Evolutionary conservation across 2,329 filamentous ascomycete species (phyloP).

Genomic region (Lasiodiplodia citricola): DNA sequence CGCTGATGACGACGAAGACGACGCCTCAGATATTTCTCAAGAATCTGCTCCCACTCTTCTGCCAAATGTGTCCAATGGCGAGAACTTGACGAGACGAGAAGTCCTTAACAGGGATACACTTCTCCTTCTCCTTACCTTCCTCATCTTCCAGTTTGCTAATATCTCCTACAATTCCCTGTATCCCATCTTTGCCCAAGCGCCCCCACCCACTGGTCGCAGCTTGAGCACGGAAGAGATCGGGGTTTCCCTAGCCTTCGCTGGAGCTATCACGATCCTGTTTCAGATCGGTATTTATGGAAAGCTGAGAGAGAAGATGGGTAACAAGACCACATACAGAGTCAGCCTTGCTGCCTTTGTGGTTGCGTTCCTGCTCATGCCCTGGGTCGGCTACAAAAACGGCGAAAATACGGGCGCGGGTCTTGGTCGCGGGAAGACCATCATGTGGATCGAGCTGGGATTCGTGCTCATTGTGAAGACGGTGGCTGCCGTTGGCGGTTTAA

Average conservation of each 20-base stretch:
- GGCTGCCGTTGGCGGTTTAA: conserved; percentile 85
- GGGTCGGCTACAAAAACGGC: conserved; percentile 77
- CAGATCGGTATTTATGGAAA: conserved; percentile 85
- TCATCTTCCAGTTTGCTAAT: conserved; percentile 92
- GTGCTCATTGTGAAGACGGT: conserved; percentile 89
- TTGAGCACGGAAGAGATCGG: conserved; percentile 83
- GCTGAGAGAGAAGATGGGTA: conserved; percentile 79
- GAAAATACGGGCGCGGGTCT: conserved; percentile 55
- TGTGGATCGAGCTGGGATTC: conserved; percentile 81
- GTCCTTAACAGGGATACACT: conserved; percentile 82
- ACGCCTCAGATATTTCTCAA: conserved; percentile 38
- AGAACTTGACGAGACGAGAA: conserved; percentile 58
- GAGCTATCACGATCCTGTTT: conserved; percentile 84
- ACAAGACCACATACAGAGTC: conserved; percentile 80
- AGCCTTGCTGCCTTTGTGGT: conserved; percentile 80
- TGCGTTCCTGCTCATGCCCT: conserved; percentile 87
- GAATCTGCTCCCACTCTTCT: conserved; percentile 47
- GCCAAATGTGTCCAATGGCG: conserved; percentile 44
- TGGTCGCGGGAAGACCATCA: conserved; percentile 67
- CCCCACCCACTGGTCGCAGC: conserved; percentile 75
- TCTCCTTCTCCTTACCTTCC: conserved; percentile 80
- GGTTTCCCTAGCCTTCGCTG: conserved; percentile 81
- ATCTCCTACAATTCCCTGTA: conserved; percentile 95
- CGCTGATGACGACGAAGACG: conserved; percentile 51
- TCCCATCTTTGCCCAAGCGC: conserved; percentile 84